Base-by-base conservation (phyloP, 2,329 filamentous ascomycete species). In the Verticillium isaacii region DNA sequence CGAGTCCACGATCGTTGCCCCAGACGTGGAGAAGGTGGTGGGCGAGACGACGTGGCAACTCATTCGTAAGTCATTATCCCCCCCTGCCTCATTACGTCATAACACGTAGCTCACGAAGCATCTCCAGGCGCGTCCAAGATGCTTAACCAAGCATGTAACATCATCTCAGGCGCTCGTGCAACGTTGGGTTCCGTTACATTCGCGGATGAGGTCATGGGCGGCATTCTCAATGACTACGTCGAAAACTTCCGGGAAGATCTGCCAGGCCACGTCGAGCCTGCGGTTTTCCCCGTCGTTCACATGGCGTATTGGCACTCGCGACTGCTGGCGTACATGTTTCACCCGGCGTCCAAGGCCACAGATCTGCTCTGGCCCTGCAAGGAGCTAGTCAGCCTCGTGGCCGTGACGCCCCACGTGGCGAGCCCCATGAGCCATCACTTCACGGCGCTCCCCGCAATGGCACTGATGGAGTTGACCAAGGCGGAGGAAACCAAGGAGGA, bases 281-380 rank as follows among this genome's bases (percentile, higher is more conserved):
- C 74, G 0, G 75, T 78, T 3, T 78, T 82, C 57, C 84, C 85
- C 3, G 70, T 89, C 36, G 78, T 91, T 2, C 85, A 89, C 66
- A 78, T 92, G 29, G 84, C 84, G 19, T 91, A 90, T 73, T 90
- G 89, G 84, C 88, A 91, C 71, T 82, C 85, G 66, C 85, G 87
- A 64, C 79, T 91, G 9, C 77, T 92, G 19, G 80, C 85, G 11
- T 85, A 87, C 59, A 79, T 90, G 2, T 77, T 88, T 60, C 84
- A 82, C 41, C 81, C 85, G 1, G 80, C 79, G 12, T 78, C 82
- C 1, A 82, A 83, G 50, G 79, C 85, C 0, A 75, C 79, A 2
- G 83, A 89, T 62, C 79, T 88, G 17, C 74, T 90, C 23, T 86
- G 84, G 72, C 82, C 86, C 6, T 85, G 85, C 32, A 80, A 81